phyloP scores from a whole-genome alignment of 306 rosid genomes.

The Biancaea sappan region DNA sequence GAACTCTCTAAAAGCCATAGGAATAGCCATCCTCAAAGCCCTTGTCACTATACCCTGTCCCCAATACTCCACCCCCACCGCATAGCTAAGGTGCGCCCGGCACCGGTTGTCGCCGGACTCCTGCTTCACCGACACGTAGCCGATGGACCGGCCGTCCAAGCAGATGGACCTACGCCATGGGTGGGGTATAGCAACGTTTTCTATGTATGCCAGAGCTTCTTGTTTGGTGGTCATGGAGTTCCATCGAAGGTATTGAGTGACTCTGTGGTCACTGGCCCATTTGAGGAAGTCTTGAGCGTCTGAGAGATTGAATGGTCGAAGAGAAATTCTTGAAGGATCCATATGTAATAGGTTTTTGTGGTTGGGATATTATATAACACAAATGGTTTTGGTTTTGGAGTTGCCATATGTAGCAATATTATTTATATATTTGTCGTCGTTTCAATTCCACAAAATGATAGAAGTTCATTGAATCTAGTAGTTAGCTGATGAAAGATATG shows the following conservation, averaged over 20 bases:
- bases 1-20: slow-evolving; percentile 39
- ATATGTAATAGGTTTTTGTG: not conserved
- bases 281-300: slow-evolving; percentile 37
- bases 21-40: slow-evolving; percentile 45
- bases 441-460: too few relatives aligned
- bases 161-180: slow-evolving; percentile 59
- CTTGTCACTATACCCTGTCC: slow-evolving; percentile 50
- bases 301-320: slow-evolving; percentile 25
- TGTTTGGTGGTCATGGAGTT: slow-evolving; percentile 35
- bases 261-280: slow-evolving; percentile 42
- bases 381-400: not conserved
- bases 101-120: slow-evolving; percentile 35
- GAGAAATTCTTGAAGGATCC: slow-evolving; percentile 26
- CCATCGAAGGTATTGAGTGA: slow-evolving; percentile 42
- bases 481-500: too few relatives aligned
- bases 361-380: not conserved
- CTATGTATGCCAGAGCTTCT: slow-evolving; percentile 46
- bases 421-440: too few relatives aligned
- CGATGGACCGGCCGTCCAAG: slow-evolving; percentile 24
- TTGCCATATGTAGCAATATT: too few relatives aligned
- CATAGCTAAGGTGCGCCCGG: slow-evolving; percentile 52
- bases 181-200: slow-evolving; percentile 49
- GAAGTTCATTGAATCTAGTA: too few relatives aligned
- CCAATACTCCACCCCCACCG: slow-evolving; percentile 49
- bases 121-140: slow-evolving; percentile 33